Conservation (phyloP, 2,329 filamentous ascomycete genomes). For the Colletotrichum camelliae region DNA sequence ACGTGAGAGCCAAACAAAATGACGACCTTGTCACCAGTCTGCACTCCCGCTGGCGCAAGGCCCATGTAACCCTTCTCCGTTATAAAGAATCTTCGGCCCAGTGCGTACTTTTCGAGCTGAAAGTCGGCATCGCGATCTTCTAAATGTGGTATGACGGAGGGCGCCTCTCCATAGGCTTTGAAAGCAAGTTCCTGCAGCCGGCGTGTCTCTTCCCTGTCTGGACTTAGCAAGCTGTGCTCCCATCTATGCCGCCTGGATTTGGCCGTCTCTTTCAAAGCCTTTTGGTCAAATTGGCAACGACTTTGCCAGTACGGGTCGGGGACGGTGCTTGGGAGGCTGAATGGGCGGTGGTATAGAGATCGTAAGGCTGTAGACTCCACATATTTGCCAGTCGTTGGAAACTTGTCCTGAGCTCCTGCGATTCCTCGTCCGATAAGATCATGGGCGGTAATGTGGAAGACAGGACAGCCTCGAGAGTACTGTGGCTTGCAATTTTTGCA, state of each 20-base stretch:
- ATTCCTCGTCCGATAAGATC: neutral
- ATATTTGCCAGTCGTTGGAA: neutral
- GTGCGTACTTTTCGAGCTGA: neutral
- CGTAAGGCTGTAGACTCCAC: neutral
- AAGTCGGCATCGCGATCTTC: neutral
- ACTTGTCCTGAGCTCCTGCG: neutral
- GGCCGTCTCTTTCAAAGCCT: neutral
- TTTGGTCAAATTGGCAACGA: neutral
- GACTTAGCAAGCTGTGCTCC: neutral
- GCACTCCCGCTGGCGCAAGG: fast-evolving
- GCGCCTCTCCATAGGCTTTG: neutral
- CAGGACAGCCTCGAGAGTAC: no score
- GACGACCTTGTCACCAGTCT: neutral
- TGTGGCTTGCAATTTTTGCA: no score
- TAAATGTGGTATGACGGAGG: neutral
- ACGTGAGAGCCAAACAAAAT: neutral
- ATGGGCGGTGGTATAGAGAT: neutral
- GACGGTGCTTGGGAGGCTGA: neutral
- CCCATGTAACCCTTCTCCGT: neutral
- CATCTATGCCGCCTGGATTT: neutral
- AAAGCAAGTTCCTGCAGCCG: neutral
- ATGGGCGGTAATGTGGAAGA: no score
- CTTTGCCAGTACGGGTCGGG: neutral
- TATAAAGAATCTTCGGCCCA: neutral
- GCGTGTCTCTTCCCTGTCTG: neutral